These are phyloP conservation scores for Raphidocelis subcapitata DNA, from an alignment of 139 green algal species.

Conservation along the genomic window DNA sequence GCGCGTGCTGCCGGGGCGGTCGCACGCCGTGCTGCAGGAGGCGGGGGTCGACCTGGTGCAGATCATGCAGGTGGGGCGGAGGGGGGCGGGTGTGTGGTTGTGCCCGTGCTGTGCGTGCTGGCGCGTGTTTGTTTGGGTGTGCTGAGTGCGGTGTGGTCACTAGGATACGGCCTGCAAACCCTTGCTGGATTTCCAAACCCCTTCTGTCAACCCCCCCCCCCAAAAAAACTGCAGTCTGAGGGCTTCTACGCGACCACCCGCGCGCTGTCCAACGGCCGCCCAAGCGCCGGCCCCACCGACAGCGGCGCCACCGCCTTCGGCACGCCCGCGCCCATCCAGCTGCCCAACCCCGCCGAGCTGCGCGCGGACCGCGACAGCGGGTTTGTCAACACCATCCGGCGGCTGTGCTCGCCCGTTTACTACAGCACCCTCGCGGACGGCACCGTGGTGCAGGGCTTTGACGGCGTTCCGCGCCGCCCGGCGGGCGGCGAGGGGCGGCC, in stretches of 20 bases:
- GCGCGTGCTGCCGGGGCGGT: constrained; percentile 36
- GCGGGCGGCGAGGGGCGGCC: constrained; percentile 38
- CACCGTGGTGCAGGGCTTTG: constrained; percentile 26
- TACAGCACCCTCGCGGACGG: constrained; percentile 66
- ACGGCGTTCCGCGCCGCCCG: constrained; percentile 6
- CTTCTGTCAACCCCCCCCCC: no score
- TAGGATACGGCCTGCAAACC: no score
- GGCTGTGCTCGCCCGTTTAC: constrained; percentile 78
- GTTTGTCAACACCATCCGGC: constrained; percentile 25
- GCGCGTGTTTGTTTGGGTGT: no score
- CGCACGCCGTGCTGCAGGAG: constrained; percentile 85
- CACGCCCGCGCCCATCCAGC: constrained; percentile 66
- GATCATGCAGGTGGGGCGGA: constrained; percentile 53
- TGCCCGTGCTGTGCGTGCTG: no score
- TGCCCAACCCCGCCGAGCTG: constrained; percentile 60
- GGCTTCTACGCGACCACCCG: constrained; percentile 70
- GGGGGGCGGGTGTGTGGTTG: no score
- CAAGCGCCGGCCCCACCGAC: not conserved
- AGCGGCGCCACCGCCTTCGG: constrained; percentile 55
- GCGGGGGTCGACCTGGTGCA: constrained; percentile 63
- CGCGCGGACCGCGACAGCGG: constrained; percentile 12
- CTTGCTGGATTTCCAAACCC: no score
- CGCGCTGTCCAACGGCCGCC: constrained; percentile 38
- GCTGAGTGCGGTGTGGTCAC: no score
- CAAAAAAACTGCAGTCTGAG: constrained; percentile 57